A percentile compares a stretch with the other conserved stretches of the same genome.
Conservation (phyloP, 495 filamentous ascomycete species). For the Niebla homalea region DNA sequence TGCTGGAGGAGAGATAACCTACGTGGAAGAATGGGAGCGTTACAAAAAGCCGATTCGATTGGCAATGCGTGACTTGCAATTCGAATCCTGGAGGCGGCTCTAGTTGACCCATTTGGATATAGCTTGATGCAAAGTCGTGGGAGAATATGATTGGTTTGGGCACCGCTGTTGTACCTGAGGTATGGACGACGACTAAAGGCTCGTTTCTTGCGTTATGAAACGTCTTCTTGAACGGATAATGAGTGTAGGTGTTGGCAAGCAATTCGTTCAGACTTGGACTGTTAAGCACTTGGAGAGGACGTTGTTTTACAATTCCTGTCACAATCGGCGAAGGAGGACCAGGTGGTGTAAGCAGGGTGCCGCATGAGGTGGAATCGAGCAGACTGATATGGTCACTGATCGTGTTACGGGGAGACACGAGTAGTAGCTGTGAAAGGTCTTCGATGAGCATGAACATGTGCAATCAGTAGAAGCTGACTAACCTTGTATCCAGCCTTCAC, state of each 20-base stretch:
- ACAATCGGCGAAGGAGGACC: slow-evolving; percentile 13
- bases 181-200: slow-evolving; percentile 24
- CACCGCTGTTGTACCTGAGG: slow-evolving; percentile 29
- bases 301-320: slow-evolving; percentile 12
- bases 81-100: slow-evolving; percentile 17
- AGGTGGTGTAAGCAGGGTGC: slow-evolving; percentile 14
- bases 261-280: slow-evolving; percentile 21
- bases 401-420: slow-evolving; percentile 26
- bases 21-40: slow-evolving; percentile 31
- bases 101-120: slow-evolving; percentile 9
- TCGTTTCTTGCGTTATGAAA: slow-evolving; percentile 18
- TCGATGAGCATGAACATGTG: neutral
- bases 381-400: slow-evolving; percentile 18
- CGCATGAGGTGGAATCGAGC: slow-evolving; percentile 19
- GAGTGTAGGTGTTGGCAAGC: slow-evolving; percentile 11
- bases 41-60: slow-evolving; percentile 20
- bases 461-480: neutral
- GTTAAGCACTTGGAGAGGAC: slow-evolving; percentile 9
- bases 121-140: slow-evolving; percentile 16
- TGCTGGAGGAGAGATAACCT: neutral
- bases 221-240: slow-evolving; percentile 20
- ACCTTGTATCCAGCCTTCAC: slow-evolving; percentile 38
- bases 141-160: slow-evolving; percentile 28
- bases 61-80: slow-evolving; percentile 10
- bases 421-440: slow-evolving; percentile 18